Conservation (phyloP, 805 yeast species). For the Naumovozyma dairenensis region DNA sequence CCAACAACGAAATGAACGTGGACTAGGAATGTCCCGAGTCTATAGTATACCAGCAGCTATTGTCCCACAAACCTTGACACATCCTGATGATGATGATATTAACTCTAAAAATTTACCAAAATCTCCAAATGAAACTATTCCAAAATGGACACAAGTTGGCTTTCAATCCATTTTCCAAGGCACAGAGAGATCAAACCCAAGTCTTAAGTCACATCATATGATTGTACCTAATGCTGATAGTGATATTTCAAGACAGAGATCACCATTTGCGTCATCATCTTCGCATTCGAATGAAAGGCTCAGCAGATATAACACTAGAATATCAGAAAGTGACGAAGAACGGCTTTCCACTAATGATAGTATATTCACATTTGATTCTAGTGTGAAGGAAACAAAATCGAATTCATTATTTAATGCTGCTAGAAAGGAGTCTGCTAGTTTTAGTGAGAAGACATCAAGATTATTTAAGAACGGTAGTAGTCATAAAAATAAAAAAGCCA, state of each 20-base stretch:
- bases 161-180: constrained; percentile 14
- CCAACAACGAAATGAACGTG: too few species aligned
- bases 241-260: neutral
- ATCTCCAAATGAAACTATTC: constrained; percentile 8
- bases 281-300: neutral
- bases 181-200: neutral
- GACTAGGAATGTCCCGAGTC: constrained; percentile 6
- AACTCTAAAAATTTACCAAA: constrained; percentile 2
- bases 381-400: neutral
- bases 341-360: constrained; percentile 7
- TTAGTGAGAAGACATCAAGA: constrained; percentile 10
- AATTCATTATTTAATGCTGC: neutral
- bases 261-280: too few species aligned
- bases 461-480: constrained; percentile 8
- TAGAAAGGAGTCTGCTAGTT: constrained; percentile 3
- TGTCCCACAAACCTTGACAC: constrained; percentile 22
- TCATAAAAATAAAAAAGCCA: neutral
- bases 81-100: constrained; percentile 14
- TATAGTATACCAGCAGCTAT: constrained; percentile 25
- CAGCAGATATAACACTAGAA: neutral
- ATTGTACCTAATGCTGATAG: neutral
- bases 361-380: constrained; percentile 9
- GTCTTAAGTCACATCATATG: neutral
- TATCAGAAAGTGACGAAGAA: constrained; percentile 1
- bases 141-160: constrained; percentile 13